phyloP scores from a whole-genome alignment of 129 eudicot species.

The Tanacetum coccineum region DNA sequence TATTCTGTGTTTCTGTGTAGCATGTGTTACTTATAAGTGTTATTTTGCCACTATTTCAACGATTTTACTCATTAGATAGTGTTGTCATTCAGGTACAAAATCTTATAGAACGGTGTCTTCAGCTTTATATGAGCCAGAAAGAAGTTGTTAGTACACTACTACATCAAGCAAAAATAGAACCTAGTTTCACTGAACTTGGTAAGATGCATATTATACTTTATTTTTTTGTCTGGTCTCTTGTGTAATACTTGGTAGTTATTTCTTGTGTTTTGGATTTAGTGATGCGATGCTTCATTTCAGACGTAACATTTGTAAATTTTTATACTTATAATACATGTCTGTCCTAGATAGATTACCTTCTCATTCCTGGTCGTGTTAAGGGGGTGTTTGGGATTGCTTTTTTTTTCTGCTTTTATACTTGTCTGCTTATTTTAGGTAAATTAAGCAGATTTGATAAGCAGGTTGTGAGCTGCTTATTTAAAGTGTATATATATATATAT shows the following conservation, averaged over 20 bases:
- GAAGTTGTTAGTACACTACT: conserved; percentile 72
- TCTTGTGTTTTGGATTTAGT: background rate
- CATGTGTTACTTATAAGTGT: background rate
- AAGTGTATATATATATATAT: no score
- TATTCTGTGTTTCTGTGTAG: conserved; percentile 3
- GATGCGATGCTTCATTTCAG: background rate
- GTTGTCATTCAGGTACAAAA: conserved; percentile 66
- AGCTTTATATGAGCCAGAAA: conserved; percentile 82
- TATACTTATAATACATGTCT: no score
- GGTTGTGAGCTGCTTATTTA: no score
- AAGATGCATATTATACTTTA: conserved; percentile 17
- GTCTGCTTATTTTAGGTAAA: no score
- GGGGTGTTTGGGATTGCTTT: no score
- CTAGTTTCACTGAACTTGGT: conserved; percentile 92
- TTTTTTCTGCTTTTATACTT: no score
- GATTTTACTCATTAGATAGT: background rate
- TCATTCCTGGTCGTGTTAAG: no score
- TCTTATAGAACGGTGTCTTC: conserved; percentile 94
- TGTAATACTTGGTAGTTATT: background rate
- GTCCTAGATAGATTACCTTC: no score
- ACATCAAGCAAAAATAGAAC: conserved; percentile 75
- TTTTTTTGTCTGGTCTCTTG: background rate
- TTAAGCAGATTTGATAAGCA: no score
- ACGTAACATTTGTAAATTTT: background rate
- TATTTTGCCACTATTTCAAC: background rate